phyloP scores from a whole-genome alignment of 73 alveolate species.

The Paramecium pentaurelia region DNA sequence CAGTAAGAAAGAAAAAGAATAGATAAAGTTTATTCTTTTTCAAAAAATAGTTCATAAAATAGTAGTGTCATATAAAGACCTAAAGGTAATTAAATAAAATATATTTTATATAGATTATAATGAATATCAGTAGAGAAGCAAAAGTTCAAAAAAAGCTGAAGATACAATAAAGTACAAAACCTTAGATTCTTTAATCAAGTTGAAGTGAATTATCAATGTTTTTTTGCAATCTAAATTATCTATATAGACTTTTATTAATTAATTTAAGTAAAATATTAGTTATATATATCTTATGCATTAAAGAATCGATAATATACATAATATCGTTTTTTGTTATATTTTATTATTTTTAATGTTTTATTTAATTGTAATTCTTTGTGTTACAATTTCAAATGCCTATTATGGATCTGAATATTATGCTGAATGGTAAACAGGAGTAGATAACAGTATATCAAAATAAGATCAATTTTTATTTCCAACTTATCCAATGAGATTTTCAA shows the following conservation, averaged over 20 bases:
- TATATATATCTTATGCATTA: background rate
- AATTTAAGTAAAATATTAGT: background rate
- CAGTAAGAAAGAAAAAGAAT: background rate
- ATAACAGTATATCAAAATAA: background rate
- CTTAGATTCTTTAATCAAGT: background rate
- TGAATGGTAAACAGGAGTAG: constrained; percentile 25
- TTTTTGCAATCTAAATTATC: background rate
- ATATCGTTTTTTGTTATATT: background rate
- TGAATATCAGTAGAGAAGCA: background rate
- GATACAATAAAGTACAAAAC: background rate
- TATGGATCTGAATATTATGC: constrained; percentile 13
- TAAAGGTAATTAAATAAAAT: background rate
- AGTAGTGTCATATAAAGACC: background rate
- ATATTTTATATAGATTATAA: background rate
- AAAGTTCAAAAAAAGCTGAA: background rate
- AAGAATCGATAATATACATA: background rate
- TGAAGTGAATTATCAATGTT: background rate
- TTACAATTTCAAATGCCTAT: background rate
- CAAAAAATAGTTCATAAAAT: constrained; percentile 5
- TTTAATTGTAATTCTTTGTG: background rate
- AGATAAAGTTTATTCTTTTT: background rate
- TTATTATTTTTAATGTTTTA: background rate
- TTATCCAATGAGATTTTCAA: background rate
- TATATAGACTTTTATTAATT: background rate
- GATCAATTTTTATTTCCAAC: background rate